Percentiles rank a stretch among this genome's conserved stretches.
These are phyloP conservation scores for Diaporthe ilicicola DNA, from an alignment of 2,329 filamentous ascomycete genomes.

Conservation along the genomic window DNA sequence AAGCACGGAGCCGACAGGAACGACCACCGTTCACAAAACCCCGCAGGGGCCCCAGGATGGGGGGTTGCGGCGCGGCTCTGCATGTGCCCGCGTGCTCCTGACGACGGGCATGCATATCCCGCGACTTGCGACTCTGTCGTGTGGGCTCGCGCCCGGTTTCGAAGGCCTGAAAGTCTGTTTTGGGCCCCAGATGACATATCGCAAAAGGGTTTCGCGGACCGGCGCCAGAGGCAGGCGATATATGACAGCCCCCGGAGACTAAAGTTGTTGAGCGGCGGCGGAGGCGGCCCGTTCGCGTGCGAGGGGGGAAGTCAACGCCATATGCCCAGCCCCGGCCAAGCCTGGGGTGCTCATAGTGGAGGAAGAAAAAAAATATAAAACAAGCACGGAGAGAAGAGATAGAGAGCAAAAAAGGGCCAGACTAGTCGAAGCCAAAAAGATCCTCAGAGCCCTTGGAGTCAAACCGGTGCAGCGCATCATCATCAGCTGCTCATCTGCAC, in stretches of 20 bases:
- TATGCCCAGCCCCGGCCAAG: neutral
- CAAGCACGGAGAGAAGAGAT: neutral
- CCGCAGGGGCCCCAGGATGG: neutral
- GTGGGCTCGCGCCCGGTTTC: constrained; percentile 1
- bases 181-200: neutral
- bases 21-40: neutral
- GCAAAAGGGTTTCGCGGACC: neutral
- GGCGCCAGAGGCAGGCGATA: neutral
- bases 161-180: neutral
- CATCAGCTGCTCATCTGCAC: neutral
- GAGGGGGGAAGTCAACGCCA: neutral
- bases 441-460: neutral
- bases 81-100: constrained; percentile 9
- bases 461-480: neutral
- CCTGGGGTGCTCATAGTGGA: neutral
- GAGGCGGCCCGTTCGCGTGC: neutral
- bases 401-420: neutral
- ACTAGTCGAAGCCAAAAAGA: neutral
- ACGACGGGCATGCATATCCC: neutral
- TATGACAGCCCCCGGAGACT: neutral
- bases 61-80: constrained; percentile 22
- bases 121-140: constrained; percentile 2
- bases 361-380: too few species aligned
- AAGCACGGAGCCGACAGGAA: neutral
- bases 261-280: neutral